Percentiles rank a stretch among this genome's conserved stretches.
These are phyloP conservation scores for Paraglomus occultum DNA, from an alignment of 192 early-diverging fungal species.

Conservation along the genomic window DNA sequence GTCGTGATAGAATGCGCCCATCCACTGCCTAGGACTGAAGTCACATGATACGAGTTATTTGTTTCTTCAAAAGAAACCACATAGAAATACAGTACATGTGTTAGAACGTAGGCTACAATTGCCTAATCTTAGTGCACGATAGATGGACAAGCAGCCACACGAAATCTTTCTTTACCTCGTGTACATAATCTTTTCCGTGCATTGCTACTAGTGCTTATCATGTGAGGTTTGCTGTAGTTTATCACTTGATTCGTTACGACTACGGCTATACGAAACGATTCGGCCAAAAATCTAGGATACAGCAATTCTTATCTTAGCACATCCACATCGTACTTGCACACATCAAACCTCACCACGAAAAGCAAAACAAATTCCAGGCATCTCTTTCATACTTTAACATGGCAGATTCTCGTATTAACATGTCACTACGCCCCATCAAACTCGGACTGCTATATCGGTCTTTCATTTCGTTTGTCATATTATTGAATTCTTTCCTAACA, in stretches of 20 bases:
- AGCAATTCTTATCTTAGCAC: neutral
- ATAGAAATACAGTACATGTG: neutral
- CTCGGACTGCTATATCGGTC: neutral
- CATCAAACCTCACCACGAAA: neutral
- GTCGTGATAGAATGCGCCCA: conserved; percentile 28
- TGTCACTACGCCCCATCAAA: conserved; percentile 11
- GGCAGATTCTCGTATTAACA: conserved; percentile 13
- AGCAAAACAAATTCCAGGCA: neutral
- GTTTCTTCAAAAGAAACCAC: neutral
- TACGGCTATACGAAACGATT: conserved; percentile 20
- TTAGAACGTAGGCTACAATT: neutral
- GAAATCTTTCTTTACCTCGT: neutral
- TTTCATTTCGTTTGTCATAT: conserved; percentile 1
- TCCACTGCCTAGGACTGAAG: conserved; percentile 20
- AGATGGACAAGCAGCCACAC: neutral
- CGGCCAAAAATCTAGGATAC: conserved; percentile 15
- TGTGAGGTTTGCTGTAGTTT: neutral
- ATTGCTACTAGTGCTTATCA: neutral
- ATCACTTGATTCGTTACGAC: conserved; percentile 22
- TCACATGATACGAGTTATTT: conserved; percentile 1
- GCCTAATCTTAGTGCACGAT: neutral
- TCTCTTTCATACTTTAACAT: conserved; percentile 15
- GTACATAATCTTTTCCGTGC: neutral
- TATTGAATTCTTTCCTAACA: conserved; percentile 24
- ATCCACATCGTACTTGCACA: neutral